A percentile compares a stretch with the other conserved stretches of the same genome.
These are phyloP conservation scores for Coccomyxa sp. DNA, from an alignment of 139 green algal genomes.

Conservation along the genomic window DNA sequence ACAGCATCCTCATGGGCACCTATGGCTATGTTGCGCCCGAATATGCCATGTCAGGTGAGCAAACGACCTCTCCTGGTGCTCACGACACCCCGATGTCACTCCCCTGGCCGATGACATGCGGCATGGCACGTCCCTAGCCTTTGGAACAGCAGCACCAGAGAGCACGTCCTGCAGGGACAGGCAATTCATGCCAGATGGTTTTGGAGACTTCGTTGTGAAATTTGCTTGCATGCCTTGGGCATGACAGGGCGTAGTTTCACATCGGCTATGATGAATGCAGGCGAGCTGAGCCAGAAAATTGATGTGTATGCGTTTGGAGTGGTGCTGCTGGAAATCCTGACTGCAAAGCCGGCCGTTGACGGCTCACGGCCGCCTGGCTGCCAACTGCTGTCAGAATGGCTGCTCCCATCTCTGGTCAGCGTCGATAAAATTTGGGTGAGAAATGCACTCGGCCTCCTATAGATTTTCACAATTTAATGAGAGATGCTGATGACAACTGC, in stretches of 20 bases:
- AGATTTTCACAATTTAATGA: background rate
- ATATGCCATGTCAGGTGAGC: conserved; percentile 26
- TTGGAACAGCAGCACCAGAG: too few species aligned
- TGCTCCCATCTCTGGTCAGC: conserved; percentile 14
- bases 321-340: conserved; percentile 57
- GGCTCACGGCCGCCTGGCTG: conserved; percentile 18
- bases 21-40: conserved; percentile 57
- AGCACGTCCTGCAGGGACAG: too few species aligned
- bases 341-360: conserved; percentile 39
- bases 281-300: conserved; percentile 41
- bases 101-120: too few species aligned
- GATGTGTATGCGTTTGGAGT: conserved; percentile 57
- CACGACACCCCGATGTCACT: too few species aligned
- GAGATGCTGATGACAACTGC: background rate
- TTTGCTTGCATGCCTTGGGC: too few species aligned
- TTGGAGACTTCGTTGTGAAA: too few species aligned
- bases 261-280: conserved; percentile 7
- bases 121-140: too few species aligned
- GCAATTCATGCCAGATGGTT: too few species aligned
- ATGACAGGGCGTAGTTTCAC: too few species aligned
- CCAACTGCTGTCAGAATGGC: conserved; percentile 40
- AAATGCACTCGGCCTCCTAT: background rate
- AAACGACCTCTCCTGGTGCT: background rate
- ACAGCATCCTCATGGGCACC: conserved; percentile 36
- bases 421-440: conserved; percentile 1